Evolutionary conservation across 2,329 filamentous ascomycete species (phyloP).

Genomic region (Laburnicola sp.): DNA sequence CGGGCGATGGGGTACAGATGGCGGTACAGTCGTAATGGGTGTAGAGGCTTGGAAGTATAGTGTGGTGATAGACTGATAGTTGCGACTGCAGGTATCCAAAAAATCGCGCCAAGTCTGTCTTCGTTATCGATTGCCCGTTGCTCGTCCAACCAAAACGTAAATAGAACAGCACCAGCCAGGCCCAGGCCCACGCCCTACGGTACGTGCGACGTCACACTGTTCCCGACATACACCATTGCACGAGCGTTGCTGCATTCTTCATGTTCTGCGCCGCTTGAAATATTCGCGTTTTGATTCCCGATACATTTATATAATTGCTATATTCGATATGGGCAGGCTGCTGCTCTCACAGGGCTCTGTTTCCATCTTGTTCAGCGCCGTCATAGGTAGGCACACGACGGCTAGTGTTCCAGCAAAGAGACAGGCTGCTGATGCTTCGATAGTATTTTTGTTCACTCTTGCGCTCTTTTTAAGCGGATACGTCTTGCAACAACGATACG

Average conservation of each 20-base stretch:
- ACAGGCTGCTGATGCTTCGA: slow-evolving; percentile 11
- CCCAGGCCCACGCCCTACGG: slow-evolving; percentile 14
- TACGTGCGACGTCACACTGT: slow-evolving; percentile 31
- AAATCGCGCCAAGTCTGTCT: slow-evolving; percentile 12
- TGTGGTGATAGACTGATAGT: too few species aligned
- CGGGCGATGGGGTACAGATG: background rate
- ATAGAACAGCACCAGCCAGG: slow-evolving; percentile 21
- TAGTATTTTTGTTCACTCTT: slow-evolving; percentile 74
- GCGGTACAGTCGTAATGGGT: too few species aligned
- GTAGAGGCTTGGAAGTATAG: too few species aligned
- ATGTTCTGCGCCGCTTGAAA: slow-evolving; percentile 14
- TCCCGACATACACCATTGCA: slow-evolving; percentile 26
- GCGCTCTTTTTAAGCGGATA: slow-evolving; percentile 88
- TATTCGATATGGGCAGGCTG: slow-evolving; percentile 47
- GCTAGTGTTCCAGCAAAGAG: background rate
- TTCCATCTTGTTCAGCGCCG: slow-evolving; percentile 66
- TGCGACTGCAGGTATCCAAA: background rate
- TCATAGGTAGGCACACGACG: slow-evolving; percentile 58
- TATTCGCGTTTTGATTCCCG: slow-evolving; percentile 22
- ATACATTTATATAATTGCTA: slow-evolving; percentile 10
- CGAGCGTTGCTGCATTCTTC: slow-evolving; percentile 19
- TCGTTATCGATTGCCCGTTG: slow-evolving; percentile 34
- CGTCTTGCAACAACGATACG: slow-evolving; percentile 81
- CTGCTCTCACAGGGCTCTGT: slow-evolving; percentile 72
- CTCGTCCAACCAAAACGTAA: slow-evolving; percentile 20